Conservation (phyloP, 257 asterid species). For the Agastache rugosa region DNA sequence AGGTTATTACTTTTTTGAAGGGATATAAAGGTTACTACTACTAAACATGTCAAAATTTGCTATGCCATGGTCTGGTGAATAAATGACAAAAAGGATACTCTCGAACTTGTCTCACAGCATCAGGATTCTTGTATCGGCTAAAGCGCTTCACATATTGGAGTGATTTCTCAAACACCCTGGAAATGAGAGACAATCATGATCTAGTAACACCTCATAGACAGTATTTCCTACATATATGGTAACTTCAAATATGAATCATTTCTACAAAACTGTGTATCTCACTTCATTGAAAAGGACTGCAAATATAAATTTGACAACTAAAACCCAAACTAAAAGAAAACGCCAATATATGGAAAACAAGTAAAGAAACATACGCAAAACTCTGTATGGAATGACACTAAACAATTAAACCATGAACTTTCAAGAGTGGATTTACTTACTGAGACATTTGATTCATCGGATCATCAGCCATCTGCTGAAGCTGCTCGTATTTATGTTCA, state of each 20-base stretch:
- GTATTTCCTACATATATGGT: not conserved
- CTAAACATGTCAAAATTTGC: not conserved
- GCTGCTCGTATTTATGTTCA: slow-evolving; percentile 90
- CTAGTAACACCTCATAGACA: slow-evolving; percentile 10
- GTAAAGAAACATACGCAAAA: not conserved
- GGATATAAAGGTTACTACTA: not conserved
- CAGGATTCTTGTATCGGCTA: slow-evolving; percentile 96
- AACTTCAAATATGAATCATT: not conserved
- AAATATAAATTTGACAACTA: not conserved
- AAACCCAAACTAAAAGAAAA: not conserved
- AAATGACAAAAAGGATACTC: slow-evolving; percentile 74
- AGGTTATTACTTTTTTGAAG: too few relatives aligned
- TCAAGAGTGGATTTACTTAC: slow-evolving; percentile 47
- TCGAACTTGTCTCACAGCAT: slow-evolving; percentile 98
- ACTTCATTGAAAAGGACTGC: not conserved
- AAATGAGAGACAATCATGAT: slow-evolving; percentile 30
- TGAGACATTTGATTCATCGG: slow-evolving; percentile 91
- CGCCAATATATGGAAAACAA: not conserved
- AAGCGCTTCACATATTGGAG: slow-evolving; percentile 97
- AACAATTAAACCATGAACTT: not conserved
- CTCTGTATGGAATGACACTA: not conserved
- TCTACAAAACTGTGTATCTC: not conserved
- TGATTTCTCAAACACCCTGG: slow-evolving; percentile 97
- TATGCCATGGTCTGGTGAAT: slow-evolving; percentile 7
- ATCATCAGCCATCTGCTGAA: slow-evolving; percentile 93